Base-by-base conservation (phyloP, 495 filamentous ascomycete genomes). In the Trichoderma orchidacearum region DNA sequence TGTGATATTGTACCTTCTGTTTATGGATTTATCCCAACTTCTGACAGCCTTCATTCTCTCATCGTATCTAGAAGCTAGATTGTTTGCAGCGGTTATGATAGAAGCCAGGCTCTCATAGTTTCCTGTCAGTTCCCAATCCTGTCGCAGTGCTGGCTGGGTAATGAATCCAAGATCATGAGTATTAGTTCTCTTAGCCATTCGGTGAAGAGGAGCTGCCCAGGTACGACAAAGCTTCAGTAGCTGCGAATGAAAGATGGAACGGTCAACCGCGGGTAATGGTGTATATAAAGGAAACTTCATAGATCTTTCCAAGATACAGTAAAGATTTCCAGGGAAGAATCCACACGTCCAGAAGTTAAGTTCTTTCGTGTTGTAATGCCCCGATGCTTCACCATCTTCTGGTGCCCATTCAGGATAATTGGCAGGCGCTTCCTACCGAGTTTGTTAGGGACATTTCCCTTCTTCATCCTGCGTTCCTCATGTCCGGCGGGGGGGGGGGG, bases 131-230 rank as follows among this genome's bases (percentile, higher is more conserved):
- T 66, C 63, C 64, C 69, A 70, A 38, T 72, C 69, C 60, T 65
- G 68, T 2, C 69, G 65, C 55, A 71, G 65, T 15, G 69, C 64
- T 12, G 62, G 64, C 3, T 64, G 61, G 52, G 74, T 68, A 62
- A 76, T 76, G 64, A 77, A 75, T 0, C 73, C 70, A 34, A 77
- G 54, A 36, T 76, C 74, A 54, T 77, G 73, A 0, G 71, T 76
- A 28, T 72, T 64, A 7, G 63, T 69, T 25, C 62, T 58, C 3
- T 55, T 60, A 29, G 70, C 72, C 55, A 72, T 74, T 1, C 45
- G 52, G 23, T 71, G 65, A 3, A 76, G 58, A 28, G 65, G 71
- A 21, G 57, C 59, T 17, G 68, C 56, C 72, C 73, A 76, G 41
- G 61, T 63, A 7, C 63, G 60, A 45, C 71, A 71, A 11, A 77